Evolutionary conservation across 2,329 filamentous ascomycete genomes (phyloP), one percentile per base, ranked within the genome.

Genomic region (Periglandula ipomoeae): DNA sequence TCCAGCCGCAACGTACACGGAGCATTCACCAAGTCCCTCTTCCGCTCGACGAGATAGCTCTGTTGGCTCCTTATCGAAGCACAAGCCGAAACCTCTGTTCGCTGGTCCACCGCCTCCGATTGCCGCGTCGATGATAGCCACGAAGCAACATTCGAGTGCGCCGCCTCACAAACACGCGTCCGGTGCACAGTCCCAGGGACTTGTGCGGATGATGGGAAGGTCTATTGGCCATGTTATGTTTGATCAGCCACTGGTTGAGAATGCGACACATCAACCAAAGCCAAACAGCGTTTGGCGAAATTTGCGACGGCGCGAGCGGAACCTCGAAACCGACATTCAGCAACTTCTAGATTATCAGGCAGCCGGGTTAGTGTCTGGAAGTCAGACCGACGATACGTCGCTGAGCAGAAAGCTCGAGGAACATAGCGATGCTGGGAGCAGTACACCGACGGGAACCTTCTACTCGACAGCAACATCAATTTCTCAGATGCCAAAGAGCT

Each of bases 81-180:
- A 51, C 20, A 65, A 59, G 44, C 55, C 55, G 8, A 65, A 58
- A 11, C 51, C 61, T 3, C 64, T 76, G 40, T 78, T 77, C 49
- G 57, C 63, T 2, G 73, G 73, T 1, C 74, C 75, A 0, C 75
- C 75, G 0, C 73, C 75, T 1, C 75, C 75, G 4, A 77, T 78
- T 49, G 67, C 71, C 1, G 54, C 62, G 5, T 75, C 74, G 0
- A 62, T 67, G 3, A 50, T 71, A 19, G 47, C 71, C 2, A 56
- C 54, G 8, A n/a, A 54, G 50, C 44, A 22, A 34, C 22, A 22
- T n/a, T 39, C 48, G 9, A 40, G 38, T 10, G 38, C 44, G 27
- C 39, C 42, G 9, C 11, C 30, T 52, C 5, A 55, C 51, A 10
- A 35, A 50, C 7, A 50, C 54, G n/a, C 55, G 65, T 43, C 11